Conservation (phyloP, 148 eudicot species). For the Suaeda aralocaspica region DNA sequence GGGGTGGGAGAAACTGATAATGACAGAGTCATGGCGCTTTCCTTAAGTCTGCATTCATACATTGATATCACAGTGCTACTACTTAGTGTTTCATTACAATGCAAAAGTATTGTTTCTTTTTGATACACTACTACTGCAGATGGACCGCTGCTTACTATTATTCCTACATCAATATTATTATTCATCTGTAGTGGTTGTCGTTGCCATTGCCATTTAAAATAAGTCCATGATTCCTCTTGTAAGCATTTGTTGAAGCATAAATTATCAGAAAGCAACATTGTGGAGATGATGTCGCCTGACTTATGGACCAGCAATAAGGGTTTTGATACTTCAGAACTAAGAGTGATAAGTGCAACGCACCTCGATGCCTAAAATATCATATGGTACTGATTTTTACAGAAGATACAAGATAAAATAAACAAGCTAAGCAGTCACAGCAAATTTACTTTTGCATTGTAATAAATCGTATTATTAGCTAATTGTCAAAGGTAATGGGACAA, state of each 20-base stretch:
- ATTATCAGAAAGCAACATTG: too few species aligned
- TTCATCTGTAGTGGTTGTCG: too few species aligned
- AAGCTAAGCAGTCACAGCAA: background rate
- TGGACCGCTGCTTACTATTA: constrained; percentile 15
- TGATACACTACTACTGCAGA: constrained; percentile 4
- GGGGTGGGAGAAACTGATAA: constrained; percentile 21
- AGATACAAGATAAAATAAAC: background rate
- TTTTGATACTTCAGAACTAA: background rate
- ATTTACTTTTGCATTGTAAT: too few species aligned
- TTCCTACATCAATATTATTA: too few species aligned
- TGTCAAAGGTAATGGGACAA: constrained; percentile 12
- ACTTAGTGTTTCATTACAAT: constrained; percentile 15
- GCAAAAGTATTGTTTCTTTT: constrained; percentile 17
- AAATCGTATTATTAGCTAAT: too few species aligned
- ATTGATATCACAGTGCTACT: constrained; percentile 11
- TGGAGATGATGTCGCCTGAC: too few species aligned
- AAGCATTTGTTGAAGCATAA: too few species aligned
- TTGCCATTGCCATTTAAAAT: too few species aligned
- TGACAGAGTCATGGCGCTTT: constrained; percentile 17
- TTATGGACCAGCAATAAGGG: too few species aligned
- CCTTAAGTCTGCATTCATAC: constrained; percentile 24
- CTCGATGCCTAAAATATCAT: background rate
- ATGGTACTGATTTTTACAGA: background rate
- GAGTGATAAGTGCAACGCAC: background rate
- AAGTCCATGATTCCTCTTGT: too few species aligned